Evolutionary conservation across 1,284 basidiomycete species (phyloP), one percentile per base, ranked within the genome.

Genomic region (Wolfiporia cocos): DNA sequence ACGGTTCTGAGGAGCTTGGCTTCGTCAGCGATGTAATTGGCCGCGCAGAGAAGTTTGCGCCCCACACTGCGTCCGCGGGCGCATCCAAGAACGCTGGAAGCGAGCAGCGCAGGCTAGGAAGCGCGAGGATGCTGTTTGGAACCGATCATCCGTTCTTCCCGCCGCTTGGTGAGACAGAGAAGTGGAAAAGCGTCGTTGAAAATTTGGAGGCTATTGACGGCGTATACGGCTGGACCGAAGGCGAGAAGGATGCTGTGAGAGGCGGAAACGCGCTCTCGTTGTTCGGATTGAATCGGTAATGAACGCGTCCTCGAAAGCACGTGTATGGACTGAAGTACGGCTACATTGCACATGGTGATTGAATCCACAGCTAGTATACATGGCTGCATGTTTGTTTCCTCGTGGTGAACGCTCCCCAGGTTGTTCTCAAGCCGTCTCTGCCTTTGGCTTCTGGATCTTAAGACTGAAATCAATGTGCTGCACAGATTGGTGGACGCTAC

Each of bases 381-480:
- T 28, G n/a, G 31, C 32, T 7, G 22, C 31, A 15, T 30, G 19
- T 4, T 33, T 14, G 46, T 37, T 31, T 41, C 11, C 38, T 29
- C 4, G 33, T 38, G 12, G 4, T 34, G 22, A 3, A 26, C 22
- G 3, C 18, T 12, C n/a, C 26, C 18, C 11, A 29, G 7, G 31
- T 2, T 32, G 19, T 30, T 22, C 20, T 15, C 15, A 30, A 12
- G 11, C 38, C 40, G 29, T 21, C 31, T 42, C 47, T 36, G 47
- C 45, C 49, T 60, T 58, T 4, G 76, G 73, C 54, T 74, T 75
- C 64, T 93, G 89, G 47, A 96, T 85, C 73, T 96, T 96, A 54
- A 96, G 71, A 55, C 90, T 93, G 59, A 93, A 96, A 63, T 96
- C 93, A 51, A 96, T 83, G 59, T 94, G 92, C 49, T 81, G 87